phyloP scores from a whole-genome alignment of 371 early-diverging fungal genomes.

The Blyttiomyces sp. region DNA sequence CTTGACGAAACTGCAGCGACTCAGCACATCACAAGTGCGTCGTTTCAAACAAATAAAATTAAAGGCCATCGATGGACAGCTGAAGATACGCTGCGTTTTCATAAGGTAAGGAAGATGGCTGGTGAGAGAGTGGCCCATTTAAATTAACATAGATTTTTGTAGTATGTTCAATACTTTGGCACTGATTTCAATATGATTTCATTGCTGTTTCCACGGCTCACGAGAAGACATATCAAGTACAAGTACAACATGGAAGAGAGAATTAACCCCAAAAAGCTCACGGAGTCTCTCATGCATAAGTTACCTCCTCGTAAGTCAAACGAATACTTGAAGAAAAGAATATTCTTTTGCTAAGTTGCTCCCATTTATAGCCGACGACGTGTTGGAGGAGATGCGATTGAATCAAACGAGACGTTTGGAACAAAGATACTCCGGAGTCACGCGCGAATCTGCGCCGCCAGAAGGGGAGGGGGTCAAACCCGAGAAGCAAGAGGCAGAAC shows the following conservation, averaged over 20 bases:
- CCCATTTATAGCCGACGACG: no score
- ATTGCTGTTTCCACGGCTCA: slow-evolving; percentile 54
- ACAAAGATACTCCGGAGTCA: no score
- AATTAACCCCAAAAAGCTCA: slow-evolving; percentile 50
- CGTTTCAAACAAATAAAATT: slow-evolving; percentile 37
- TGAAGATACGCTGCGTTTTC: slow-evolving; percentile 61
- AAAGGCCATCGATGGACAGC: slow-evolving; percentile 51
- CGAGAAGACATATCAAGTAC: slow-evolving; percentile 57
- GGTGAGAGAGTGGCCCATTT: neutral
- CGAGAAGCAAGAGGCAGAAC: no score
- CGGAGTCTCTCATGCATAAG: no score
- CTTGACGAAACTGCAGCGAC: slow-evolving; percentile 60
- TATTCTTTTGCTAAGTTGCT: no score
- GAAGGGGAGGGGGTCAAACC: no score
- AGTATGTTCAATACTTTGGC: slow-evolving; percentile 71
- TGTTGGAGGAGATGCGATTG: no score
- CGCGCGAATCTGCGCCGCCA: no score
- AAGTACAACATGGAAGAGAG: slow-evolving; percentile 70
- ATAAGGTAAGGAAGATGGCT: slow-evolving; percentile 42
- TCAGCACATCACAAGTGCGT: slow-evolving; percentile 53
- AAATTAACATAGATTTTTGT: neutral
- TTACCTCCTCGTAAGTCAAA: no score
- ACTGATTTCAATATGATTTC: slow-evolving; percentile 71
- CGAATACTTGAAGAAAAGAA: no score
- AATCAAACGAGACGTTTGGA: no score